Evolutionary conservation across 208 protist species (phyloP).

Genomic region (Crithidia brevicula): DNA sequence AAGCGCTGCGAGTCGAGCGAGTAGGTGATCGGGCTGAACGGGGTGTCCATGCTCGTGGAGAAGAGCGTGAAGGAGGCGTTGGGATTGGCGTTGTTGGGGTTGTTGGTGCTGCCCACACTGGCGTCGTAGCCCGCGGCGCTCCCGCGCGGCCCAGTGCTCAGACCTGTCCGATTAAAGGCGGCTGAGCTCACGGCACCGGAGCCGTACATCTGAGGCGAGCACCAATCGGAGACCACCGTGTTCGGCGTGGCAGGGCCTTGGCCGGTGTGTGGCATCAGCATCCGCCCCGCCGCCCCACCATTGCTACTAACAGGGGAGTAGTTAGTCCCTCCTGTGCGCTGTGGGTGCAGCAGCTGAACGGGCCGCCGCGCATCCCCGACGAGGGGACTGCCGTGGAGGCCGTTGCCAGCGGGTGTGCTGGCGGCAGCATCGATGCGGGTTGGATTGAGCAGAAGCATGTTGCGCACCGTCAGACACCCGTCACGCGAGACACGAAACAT

Average conservation of each 20-base stretch:
- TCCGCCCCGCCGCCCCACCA: conserved; percentile 13
- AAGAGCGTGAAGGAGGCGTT: conserved; percentile 79
- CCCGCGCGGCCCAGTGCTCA: neutral
- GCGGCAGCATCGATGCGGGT: conserved; percentile 36
- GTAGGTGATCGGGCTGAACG: conserved; percentile 90
- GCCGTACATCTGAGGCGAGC: conserved; percentile 19
- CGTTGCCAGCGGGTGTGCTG: neutral
- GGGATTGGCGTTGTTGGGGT: neutral
- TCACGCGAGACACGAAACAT: conserved; percentile 76
- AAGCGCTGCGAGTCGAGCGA: conserved; percentile 62
- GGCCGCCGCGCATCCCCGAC: conserved; percentile 1
- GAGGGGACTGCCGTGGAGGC: conserved; percentile 3
- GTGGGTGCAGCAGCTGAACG: conserved; percentile 39
- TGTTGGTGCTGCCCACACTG: too few relatives aligned
- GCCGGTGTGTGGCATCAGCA: conserved; percentile 19
- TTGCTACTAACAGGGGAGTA: conserved; percentile 29
- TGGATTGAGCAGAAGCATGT: conserved; percentile 78
- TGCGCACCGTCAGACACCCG: conserved; percentile 83
- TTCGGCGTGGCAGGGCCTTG: conserved; percentile 17
- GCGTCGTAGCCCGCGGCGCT: neutral
- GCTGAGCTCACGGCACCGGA: neutral
- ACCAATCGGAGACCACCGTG: conserved; percentile 25
- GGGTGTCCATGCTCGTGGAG: conserved; percentile 77
- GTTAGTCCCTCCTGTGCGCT: conserved; percentile 16
- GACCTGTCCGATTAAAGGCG: neutral